phyloP scores from a whole-genome alignment of 1,284 basidiomycete species.

The Papiliotrema fonsecae region DNA sequence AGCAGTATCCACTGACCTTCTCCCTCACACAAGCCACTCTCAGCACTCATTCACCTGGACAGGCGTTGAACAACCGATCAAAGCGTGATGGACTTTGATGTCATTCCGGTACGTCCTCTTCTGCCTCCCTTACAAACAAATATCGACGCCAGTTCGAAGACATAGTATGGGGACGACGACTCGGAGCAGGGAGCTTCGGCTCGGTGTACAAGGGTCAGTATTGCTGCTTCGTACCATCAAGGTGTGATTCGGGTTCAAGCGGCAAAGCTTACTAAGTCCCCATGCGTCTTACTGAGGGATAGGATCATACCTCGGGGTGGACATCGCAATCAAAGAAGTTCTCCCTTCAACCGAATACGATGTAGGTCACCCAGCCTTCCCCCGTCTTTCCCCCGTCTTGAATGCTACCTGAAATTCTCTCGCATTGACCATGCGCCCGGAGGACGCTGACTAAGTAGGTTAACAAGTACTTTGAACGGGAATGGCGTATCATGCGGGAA shows the following conservation, averaged over 20 bases:
- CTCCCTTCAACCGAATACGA: slow-evolving; percentile 84
- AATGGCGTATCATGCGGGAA: slow-evolving; percentile 92
- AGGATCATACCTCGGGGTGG: slow-evolving; percentile 88
- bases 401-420: not conserved
- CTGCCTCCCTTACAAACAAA: not conserved
- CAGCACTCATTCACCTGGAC: too few species aligned
- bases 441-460: slow-evolving; percentile 50
- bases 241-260: too few species aligned
- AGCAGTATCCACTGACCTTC: too few species aligned
- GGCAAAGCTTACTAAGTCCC: too few species aligned
- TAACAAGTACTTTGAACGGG: slow-evolving; percentile 93
- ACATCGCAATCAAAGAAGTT: slow-evolving; percentile 95
- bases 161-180: slow-evolving; percentile 72
- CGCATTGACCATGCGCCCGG: not conserved
- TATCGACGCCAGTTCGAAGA: slow-evolving; percentile 64
- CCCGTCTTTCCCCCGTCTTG: not conserved
- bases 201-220: slow-evolving; percentile 79
- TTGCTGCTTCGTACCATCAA: too few species aligned
- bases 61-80: too few species aligned
- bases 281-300: slow-evolving; percentile 1
- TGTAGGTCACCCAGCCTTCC: slow-evolving; percentile 38
- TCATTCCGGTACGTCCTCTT: slow-evolving; percentile 62
- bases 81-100: slow-evolving; percentile 61
- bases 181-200: slow-evolving; percentile 87
- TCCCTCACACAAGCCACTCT: too few species aligned